phyloP scores from a whole-genome alignment of 129 eudicot species.

The Artemisia argyi region DNA sequence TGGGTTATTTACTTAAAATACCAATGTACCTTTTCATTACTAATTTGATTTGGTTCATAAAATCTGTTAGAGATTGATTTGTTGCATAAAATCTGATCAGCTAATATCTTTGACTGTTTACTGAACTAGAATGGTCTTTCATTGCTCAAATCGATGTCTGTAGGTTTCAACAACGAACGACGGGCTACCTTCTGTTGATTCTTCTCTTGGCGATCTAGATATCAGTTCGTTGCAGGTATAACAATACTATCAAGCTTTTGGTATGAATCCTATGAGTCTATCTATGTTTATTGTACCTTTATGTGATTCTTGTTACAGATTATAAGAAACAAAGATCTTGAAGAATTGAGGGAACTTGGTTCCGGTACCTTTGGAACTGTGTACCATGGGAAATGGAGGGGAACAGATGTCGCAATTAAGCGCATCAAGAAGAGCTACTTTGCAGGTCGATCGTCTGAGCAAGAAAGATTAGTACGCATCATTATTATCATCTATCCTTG shows the following conservation, averaged over 20 bases:
- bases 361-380: constrained; percentile 96
- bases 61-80: too few relatives aligned
- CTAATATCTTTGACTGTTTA: too few relatives aligned
- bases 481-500: background rate
- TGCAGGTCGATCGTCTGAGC: constrained; percentile 88
- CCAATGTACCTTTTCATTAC: too few relatives aligned
- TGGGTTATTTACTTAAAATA: background rate
- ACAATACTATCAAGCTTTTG: constrained; percentile 17
- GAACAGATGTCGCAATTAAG: constrained; percentile 94
- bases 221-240: constrained; percentile 81
- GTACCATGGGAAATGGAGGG: constrained; percentile 98
- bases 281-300: background rate
- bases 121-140: background rate
- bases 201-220: constrained; percentile 63
- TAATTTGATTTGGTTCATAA: too few relatives aligned
- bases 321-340: constrained; percentile 81
- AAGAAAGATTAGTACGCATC: constrained; percentile 76
- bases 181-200: constrained; percentile 71
- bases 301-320: constrained; percentile 49
- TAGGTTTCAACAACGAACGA: constrained; percentile 59
- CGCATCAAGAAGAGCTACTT: constrained; percentile 91
- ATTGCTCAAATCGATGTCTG: constrained; percentile 17
- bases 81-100: too few relatives aligned
- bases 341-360: constrained; percentile 93
- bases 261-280: background rate